A percentile compares a stretch with the other conserved stretches of the same genome.
Conservation (phyloP, 148 eudicot species). For the Rhododendron molle region DNA sequence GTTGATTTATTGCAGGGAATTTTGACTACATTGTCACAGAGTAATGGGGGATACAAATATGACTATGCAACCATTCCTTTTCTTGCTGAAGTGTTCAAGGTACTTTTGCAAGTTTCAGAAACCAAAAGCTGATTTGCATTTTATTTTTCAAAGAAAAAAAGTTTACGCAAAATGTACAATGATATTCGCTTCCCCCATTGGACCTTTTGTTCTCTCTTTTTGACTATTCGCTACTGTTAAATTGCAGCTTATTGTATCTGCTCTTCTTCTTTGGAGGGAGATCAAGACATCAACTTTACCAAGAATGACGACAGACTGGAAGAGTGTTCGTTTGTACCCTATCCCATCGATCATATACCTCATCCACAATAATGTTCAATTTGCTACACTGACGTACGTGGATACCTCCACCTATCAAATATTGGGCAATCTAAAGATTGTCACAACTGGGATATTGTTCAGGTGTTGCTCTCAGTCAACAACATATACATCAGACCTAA, state of each 20-base stretch:
- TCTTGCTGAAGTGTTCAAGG: slow-evolving; percentile 75
- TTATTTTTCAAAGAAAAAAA: neutral
- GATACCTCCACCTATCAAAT: slow-evolving; percentile 97
- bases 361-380: slow-evolving; percentile 92
- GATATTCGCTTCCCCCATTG: neutral
- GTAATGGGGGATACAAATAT: slow-evolving; percentile 58
- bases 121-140: neutral
- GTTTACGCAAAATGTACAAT: neutral
- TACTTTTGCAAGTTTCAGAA: slow-evolving; percentile 6
- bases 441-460: slow-evolving; percentile 88
- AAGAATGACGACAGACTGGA: slow-evolving; percentile 95
- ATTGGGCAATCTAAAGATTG: slow-evolving; percentile 94
- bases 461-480: slow-evolving; percentile 41
- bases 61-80: slow-evolving; percentile 70
- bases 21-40: slow-evolving; percentile 60
- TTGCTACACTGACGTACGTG: slow-evolving; percentile 92
- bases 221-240: neutral
- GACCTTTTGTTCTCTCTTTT: neutral
- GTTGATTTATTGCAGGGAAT: slow-evolving; percentile 44
- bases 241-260: slow-evolving; percentile 59
- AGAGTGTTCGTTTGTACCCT: slow-evolving; percentile 73
- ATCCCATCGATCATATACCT: slow-evolving; percentile 94
- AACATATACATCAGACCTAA: neutral
- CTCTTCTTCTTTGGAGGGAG: slow-evolving; percentile 85
- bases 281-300: slow-evolving; percentile 50